phyloP scores from a whole-genome alignment of 2,329 filamentous ascomycete genomes.

The Purpureocillium lavendulum region DNA sequence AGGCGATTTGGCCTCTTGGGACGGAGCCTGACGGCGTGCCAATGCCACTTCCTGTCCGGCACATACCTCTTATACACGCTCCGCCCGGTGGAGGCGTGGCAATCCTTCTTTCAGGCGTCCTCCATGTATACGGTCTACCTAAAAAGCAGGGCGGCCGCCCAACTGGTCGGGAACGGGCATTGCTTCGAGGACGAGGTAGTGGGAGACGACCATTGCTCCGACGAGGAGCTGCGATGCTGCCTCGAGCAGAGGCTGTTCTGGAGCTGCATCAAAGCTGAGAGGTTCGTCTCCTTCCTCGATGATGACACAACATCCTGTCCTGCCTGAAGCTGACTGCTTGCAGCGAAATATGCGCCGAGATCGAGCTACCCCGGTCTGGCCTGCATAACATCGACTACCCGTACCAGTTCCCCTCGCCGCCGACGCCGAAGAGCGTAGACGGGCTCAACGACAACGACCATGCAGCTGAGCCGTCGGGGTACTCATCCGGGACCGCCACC shows the following conservation, averaged over 20 bases:
- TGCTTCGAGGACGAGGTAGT: too few species aligned
- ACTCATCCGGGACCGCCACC: background rate
- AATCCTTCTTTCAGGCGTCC: constrained; percentile 6
- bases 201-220: too few species aligned
- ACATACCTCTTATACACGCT: constrained; percentile 10
- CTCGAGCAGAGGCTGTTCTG: constrained; percentile 1
- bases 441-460: background rate
- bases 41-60: constrained; percentile 9
- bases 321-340: background rate
- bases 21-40: constrained; percentile 6
- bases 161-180: background rate
- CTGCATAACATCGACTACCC: background rate
- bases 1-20: constrained; percentile 9
- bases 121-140: background rate
- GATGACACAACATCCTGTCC: background rate
- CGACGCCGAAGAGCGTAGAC: background rate
- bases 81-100: constrained; percentile 8
- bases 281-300: background rate
- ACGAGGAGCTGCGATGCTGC: background rate
- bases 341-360: constrained; percentile 5
- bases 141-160: background rate
- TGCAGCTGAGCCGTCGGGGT: background rate
- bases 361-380: constrained; percentile 3
- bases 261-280: constrained; percentile 1
- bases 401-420: background rate